phyloP scores from a whole-genome alignment of 148 eudicot species.

The Pouteria glomerata region DNA sequence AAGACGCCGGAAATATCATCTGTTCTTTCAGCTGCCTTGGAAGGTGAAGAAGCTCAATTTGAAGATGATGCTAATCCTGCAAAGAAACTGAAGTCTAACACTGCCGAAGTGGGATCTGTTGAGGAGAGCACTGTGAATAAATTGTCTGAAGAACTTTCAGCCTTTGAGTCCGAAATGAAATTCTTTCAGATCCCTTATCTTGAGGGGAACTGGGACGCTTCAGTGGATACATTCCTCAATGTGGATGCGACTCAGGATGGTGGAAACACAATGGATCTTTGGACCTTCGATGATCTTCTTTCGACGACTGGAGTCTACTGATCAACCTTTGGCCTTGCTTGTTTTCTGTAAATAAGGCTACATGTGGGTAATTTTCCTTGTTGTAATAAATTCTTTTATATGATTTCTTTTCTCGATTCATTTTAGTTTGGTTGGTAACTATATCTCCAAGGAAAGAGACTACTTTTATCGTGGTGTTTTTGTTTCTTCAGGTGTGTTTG shows the following conservation, averaged over 20 bases:
- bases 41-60: slow-evolving; percentile 34
- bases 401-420: neutral
- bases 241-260: slow-evolving; percentile 46
- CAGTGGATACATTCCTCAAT: slow-evolving; percentile 57
- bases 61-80: slow-evolving; percentile 39
- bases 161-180: slow-evolving; percentile 68
- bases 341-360: slow-evolving; percentile 50
- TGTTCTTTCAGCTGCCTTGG: slow-evolving; percentile 47
- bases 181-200: slow-evolving; percentile 47
- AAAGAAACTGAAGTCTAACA: slow-evolving; percentile 50
- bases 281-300: slow-evolving; percentile 68
- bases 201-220: slow-evolving; percentile 70
- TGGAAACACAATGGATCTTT: slow-evolving; percentile 43
- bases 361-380: slow-evolving; percentile 39
- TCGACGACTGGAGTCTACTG: slow-evolving; percentile 37
- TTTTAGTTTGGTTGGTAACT: neutral
- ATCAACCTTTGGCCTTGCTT: slow-evolving; percentile 22
- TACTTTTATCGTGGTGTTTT: slow-evolving; percentile 19
- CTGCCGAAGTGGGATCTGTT: slow-evolving; percentile 25
- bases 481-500: slow-evolving; percentile 34
- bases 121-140: slow-evolving; percentile 27
- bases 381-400: neutral
- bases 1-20: slow-evolving; percentile 81
- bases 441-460: neutral
- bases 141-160: slow-evolving; percentile 39